A percentile compares a stretch with the other conserved stretches of the same genome.
Conservation (phyloP, 495 filamentous ascomycete genomes). For the Parmelia sp. region DNA sequence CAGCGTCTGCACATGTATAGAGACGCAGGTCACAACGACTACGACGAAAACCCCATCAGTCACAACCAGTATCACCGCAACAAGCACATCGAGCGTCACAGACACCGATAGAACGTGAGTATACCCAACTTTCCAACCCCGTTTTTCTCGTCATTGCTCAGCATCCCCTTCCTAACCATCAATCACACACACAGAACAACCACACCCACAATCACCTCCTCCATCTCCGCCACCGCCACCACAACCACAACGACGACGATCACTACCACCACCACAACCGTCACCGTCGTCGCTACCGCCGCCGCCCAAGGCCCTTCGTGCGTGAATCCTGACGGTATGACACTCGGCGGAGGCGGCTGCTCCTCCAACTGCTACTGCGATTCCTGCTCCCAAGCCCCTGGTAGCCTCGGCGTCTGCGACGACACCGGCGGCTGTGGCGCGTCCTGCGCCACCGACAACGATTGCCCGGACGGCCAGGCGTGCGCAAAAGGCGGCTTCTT, state of each 20-base stretch:
- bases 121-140: background rate
- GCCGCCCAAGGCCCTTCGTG: background rate
- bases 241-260: slow-evolving; percentile 11
- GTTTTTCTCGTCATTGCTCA: no score
- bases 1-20: slow-evolving; percentile 11
- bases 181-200: background rate
- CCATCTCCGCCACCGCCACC: slow-evolving; percentile 6
- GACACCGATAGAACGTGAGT: slow-evolving; percentile 5
- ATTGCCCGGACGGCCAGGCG: background rate
- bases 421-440: background rate
- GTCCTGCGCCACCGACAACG: background rate
- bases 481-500: slow-evolving; percentile 8
- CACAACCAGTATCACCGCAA: background rate
- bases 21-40: background rate
- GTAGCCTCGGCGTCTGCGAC: slow-evolving; percentile 4
- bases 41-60: background rate
- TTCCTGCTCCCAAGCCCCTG: background rate
- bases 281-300: background rate
- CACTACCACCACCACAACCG: background rate
- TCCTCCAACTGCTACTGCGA: slow-evolving; percentile 5
- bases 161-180: background rate
- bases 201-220: background rate
- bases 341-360: background rate
- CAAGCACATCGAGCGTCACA: slow-evolving; percentile 3
- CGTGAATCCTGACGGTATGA: background rate